Base-by-base conservation (phyloP, 768 basidiomycete genomes). In the Cyclocybe cylindracea region DNA sequence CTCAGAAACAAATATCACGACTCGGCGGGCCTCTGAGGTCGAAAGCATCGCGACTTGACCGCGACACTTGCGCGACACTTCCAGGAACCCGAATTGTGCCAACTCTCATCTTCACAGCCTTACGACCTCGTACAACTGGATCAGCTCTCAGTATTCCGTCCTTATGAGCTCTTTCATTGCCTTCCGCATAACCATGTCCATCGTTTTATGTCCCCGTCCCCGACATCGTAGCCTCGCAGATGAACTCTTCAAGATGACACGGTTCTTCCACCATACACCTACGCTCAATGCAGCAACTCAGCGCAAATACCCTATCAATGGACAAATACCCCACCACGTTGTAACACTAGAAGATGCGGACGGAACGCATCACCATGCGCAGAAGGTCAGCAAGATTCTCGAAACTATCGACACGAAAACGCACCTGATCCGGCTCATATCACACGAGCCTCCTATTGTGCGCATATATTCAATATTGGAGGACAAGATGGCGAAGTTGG, bases 371-470 rank as follows among this genome's bases (percentile, higher is more conserved):
- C 48, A 53, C 7, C 56, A 50, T n/a, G 48, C 57, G 0, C 45
- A 53, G 10, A 48, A 45, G 33, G 73, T 88, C 33, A 14, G 44
- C 0, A 58, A 65, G 3, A 65, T 91, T 46, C 75, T 91, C 58
- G 64, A 65, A 7, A 55, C 67, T 14, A 61, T 82, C 41, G 69
- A 83, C 62, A 59, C 61, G 8, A 65, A 73, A 13, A 70, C 68
- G 0, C 68, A 73, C 50, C 73, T 76, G 56, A 65, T 89, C 50
- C 82, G 86, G 63, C 81, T 91, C 40, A 77, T 87, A 36, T 60
- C 70, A 3, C 57, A 69, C 0, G 50, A 68, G 0, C 84, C 84
- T 5, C 85, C 87, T 3, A 72, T 89, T 44, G 89, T 91, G 35
- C 82, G 77, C 53, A 63, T 89, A 24, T 59, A 84, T 19, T 49